phyloP scores from a whole-genome alignment of 2,329 filamentous ascomycete genomes.

The Juglanconis sp. region DNA sequence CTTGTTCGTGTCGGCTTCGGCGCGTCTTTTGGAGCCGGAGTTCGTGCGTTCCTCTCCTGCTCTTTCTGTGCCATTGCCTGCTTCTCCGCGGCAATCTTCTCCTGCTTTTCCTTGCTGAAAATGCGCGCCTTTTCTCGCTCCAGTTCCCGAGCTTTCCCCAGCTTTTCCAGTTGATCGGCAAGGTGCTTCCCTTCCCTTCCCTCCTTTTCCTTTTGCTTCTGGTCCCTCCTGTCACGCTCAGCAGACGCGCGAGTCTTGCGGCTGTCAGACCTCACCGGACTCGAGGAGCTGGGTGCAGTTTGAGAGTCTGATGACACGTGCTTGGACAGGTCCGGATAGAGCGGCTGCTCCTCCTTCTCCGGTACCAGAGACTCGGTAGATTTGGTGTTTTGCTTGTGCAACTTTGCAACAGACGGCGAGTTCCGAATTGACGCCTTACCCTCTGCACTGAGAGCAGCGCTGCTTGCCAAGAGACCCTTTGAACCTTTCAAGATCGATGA shows the following conservation, averaged over 20 bases:
- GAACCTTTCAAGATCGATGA: conserved; percentile 88
- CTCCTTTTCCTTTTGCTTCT: conserved; percentile 61
- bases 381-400: conserved; percentile 40
- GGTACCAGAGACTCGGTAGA: conserved; percentile 48
- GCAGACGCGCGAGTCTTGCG: conserved; percentile 56
- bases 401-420: conserved; percentile 49
- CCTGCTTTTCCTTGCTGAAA: conserved; percentile 53
- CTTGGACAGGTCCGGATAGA: conserved; percentile 46
- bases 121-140: conserved; percentile 65
- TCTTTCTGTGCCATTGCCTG: conserved; percentile 52
- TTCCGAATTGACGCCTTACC: conserved; percentile 53
- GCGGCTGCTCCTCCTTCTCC: conserved; percentile 29
- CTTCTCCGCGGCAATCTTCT: conserved; percentile 50
- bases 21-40: conserved; percentile 35
- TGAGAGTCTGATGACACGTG: conserved; percentile 30
- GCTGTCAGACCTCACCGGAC: conserved; percentile 40
- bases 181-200: conserved; percentile 59
- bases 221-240: conserved; percentile 57
- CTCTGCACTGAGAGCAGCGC: conserved; percentile 60
- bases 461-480: conserved; percentile 80
- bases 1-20: conserved; percentile 47
- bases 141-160: conserved; percentile 67
- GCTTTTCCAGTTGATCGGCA: conserved; percentile 58
- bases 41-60: conserved; percentile 37
- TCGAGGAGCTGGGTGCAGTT: conserved; percentile 33